phyloP scores from a whole-genome alignment of 2,329 filamentous ascomycete genomes.

The Cytospora mali region DNA sequence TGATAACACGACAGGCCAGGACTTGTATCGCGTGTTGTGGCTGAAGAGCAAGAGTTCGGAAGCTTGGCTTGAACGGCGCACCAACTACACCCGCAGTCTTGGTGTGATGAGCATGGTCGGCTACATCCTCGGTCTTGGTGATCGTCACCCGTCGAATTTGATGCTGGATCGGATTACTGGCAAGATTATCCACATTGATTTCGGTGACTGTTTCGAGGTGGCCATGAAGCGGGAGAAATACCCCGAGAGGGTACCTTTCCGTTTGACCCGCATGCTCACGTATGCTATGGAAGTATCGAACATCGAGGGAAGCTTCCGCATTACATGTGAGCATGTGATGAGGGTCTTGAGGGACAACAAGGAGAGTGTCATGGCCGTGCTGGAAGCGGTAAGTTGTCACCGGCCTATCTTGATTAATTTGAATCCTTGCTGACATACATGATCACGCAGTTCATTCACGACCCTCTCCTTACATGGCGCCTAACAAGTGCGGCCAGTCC shows the following conservation, averaged over 20 bases:
- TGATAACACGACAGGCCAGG: conserved; percentile 98
- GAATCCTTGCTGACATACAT: conserved; percentile 33
- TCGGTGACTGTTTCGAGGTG: conserved; percentile 98
- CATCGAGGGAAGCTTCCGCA: conserved; percentile 97
- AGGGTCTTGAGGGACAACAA: conserved; percentile 94
- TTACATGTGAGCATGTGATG: conserved; percentile 99
- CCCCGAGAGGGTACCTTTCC: conserved; percentile 95
- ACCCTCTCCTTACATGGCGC: conserved; percentile 97
- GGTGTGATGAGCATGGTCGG: conserved; percentile 99
- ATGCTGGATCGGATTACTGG: conserved; percentile 96
- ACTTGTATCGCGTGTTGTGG: conserved; percentile 97
- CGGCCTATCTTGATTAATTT: conserved; percentile 12
- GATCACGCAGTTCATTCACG: conserved; percentile 82
- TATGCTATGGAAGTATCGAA: conserved; percentile 99
- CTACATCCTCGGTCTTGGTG: conserved; percentile 94
- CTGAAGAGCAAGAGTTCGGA: conserved; percentile 98
- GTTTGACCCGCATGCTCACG: conserved; percentile 96
- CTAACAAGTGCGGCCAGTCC: conserved; percentile 68
- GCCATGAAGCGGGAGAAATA: conserved; percentile 99
- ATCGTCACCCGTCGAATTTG: conserved; percentile 95
- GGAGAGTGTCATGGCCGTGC: conserved; percentile 95
- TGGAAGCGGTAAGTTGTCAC: conserved; percentile 80
- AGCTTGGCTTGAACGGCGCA: conserved; percentile 94
- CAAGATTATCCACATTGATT: conserved; percentile 98
- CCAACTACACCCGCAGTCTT: conserved; percentile 97